Base-by-base conservation (phyloP, 768 basidiomycete species). In the Suillus tomentosus region DNA sequence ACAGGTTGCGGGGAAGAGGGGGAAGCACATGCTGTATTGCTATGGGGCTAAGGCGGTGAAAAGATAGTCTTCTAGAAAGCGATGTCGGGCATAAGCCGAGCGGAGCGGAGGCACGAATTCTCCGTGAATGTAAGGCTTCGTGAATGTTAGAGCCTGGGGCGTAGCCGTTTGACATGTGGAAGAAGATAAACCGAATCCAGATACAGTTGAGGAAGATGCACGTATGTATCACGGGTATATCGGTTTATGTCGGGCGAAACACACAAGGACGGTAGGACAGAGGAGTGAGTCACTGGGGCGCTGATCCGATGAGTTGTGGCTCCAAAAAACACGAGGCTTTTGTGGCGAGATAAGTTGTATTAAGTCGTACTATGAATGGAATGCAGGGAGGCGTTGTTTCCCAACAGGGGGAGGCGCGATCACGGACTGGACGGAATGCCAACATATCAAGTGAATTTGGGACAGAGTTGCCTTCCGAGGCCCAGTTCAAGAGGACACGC, bases 21-120 rank as follows among this genome's bases (percentile, higher is more conserved):
- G 17, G 2, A 50, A 13, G 9, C 17, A 54, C 55, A 69, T 74
- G 74, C 72, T 76, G 73, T 76, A 67, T 10, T 40, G 2, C 39
- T 27, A 27, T 11, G 39, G 27, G 15, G 15, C 11, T 11, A 27
- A 58, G 39, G 56, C 56, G 27, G 56, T 40, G 56, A 51, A 40
- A 40, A 11, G 34, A 31, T 14, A 22, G 7, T 14, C 17, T 40
- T 27, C 39, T 58, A 42, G 24, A 27, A 58, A 24, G 17, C 3
- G 17, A 11, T 13, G 39, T 58, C 10, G 5, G 24, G 2, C 17
- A 11, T 58, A 2, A 15, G 22, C 53, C 19, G 53, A 34, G 31
- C 53, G 0, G 53, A 34, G 53, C 31, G 3, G 17, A 27, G 8
- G 3, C 4, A 17, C 4, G 7, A 39, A 27, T 40, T 17, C 39